Conservation (phyloP, 352 stramenopile species). For the Pythium phragmiticola region DNA sequence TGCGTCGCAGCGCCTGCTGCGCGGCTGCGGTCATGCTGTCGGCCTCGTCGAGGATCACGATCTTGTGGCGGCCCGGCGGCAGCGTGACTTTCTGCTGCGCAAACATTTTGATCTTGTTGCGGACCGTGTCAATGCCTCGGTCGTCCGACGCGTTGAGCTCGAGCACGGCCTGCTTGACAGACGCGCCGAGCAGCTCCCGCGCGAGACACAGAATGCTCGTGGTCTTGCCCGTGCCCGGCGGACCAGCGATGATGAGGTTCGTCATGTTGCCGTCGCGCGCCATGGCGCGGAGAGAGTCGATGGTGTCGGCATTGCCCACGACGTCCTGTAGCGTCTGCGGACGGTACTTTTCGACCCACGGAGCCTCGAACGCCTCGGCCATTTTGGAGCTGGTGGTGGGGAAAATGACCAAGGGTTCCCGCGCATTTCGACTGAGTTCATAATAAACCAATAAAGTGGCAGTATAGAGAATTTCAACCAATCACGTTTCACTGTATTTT, state of each 20-base stretch:
- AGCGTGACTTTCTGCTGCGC: constrained; percentile 97
- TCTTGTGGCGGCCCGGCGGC: constrained; percentile 92
- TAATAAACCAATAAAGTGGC: constrained; percentile 18
- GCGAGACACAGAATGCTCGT: constrained; percentile 92
- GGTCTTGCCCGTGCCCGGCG: constrained; percentile 93
- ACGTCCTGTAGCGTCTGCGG: constrained; percentile 91
- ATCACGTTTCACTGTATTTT: constrained; percentile 19
- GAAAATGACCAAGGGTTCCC: constrained; percentile 6
- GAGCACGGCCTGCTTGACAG: constrained; percentile 91
- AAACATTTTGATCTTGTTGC: constrained; percentile 99
- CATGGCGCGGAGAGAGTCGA: constrained; percentile 95
- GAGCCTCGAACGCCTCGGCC: constrained; percentile 84
- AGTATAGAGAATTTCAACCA: constrained; percentile 2
- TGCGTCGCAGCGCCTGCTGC: constrained; percentile 97
- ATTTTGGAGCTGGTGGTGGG: constrained; percentile 27
- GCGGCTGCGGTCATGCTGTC: constrained; percentile 98
- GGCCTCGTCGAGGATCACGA: constrained; percentile 99
- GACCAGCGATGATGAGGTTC: constrained; percentile 97
- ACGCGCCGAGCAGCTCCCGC: constrained; percentile 81
- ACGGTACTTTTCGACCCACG: constrained; percentile 99
- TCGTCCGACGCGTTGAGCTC: constrained; percentile 99
- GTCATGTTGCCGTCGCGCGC: constrained; percentile 97
- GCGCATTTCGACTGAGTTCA: constrained; percentile 4
- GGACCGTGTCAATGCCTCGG: constrained; percentile 84
- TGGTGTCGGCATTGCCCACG: constrained; percentile 98